Base-by-base conservation (phyloP, 202 grass and related monocot genomes). In the Setaria viridis region DNA sequence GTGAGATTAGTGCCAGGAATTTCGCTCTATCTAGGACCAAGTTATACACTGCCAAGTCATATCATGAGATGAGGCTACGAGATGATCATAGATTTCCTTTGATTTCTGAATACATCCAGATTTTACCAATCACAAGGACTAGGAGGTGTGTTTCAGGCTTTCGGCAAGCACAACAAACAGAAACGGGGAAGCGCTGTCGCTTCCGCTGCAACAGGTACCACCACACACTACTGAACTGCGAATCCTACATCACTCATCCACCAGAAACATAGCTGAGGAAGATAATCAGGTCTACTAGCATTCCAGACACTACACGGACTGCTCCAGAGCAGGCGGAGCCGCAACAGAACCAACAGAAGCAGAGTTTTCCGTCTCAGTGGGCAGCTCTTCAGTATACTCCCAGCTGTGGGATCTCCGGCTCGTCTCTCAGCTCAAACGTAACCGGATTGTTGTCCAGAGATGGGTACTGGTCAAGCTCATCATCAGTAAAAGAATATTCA, bases 391-490 rank as follows among this genome's bases (percentile, higher is more conserved):
- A 90, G 47, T 87, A 75, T 60, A 84, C n/a, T 70, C 75, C 69
- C 43, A 59, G 17, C 42, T 66, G 59, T 11, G 39, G 12, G 11
- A 43, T 46, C 32, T 2, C 20, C 30, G 20, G 30, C 77, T 93
- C 88, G 0, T 86, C 85, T 47, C 56, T 90, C 48, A 93, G 82
- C 68, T 80, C 67, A 85, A 90, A 85, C 55, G 77, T 58, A 54
- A 86, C 25, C 55, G 48, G 73, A 25, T 67, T 83, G 41, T 77
- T 65, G 13, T 91, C 82, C 39, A 90, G 74, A 70, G 67, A 81
- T 67, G 55, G 74, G 73, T 70, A 90, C 19, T 75, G 7, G 25
- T 90, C 74, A 69, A 60, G 45, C 74, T 83, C 88, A 48, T 37
- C 68, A 59, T 80, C 82, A 21, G 20, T 19, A 37, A 77, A 54